phyloP scores from a whole-genome alignment of 768 basidiomycete species.

The Leccinellum rugosiceps region DNA sequence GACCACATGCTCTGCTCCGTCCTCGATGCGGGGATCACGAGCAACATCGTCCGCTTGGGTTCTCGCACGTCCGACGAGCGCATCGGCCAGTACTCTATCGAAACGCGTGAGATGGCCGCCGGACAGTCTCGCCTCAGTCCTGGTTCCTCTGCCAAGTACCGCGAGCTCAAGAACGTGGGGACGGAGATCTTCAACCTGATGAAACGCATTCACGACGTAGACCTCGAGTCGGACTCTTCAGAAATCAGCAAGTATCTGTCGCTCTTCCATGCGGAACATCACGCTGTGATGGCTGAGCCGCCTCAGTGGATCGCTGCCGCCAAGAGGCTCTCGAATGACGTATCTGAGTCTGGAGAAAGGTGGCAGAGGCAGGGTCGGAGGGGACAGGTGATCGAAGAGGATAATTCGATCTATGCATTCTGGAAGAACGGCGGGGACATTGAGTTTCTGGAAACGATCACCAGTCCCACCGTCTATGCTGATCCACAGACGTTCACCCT shows the following conservation, averaged over 20 bases:
- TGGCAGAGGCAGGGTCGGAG: slow-evolving; percentile 37
- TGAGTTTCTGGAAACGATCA: slow-evolving; percentile 37
- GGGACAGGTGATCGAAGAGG: slow-evolving; percentile 20
- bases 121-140: slow-evolving; percentile 41
- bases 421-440: slow-evolving; percentile 51
- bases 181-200: slow-evolving; percentile 47
- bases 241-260: slow-evolving; percentile 43
- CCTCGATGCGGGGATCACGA: slow-evolving; percentile 62
- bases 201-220: slow-evolving; percentile 34
- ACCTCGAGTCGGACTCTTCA: slow-evolving; percentile 33
- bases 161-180: slow-evolving; percentile 43
- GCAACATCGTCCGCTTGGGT: slow-evolving; percentile 64
- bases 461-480: background rate
- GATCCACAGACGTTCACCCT: background rate
- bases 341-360: slow-evolving; percentile 14
- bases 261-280: slow-evolving; percentile 48
- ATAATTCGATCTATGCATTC: slow-evolving; percentile 43
- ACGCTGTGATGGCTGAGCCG: slow-evolving; percentile 38
- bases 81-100: slow-evolving; percentile 58
- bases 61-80: slow-evolving; percentile 59
- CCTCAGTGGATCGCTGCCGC: slow-evolving; percentile 46
- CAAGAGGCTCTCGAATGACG: slow-evolving; percentile 17
- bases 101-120: slow-evolving; percentile 49
- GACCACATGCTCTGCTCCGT: slow-evolving; percentile 69
- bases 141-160: slow-evolving; percentile 32